Base-by-base conservation (phyloP, 2,329 filamentous ascomycete genomes). In the Penicillium sp. region DNA sequence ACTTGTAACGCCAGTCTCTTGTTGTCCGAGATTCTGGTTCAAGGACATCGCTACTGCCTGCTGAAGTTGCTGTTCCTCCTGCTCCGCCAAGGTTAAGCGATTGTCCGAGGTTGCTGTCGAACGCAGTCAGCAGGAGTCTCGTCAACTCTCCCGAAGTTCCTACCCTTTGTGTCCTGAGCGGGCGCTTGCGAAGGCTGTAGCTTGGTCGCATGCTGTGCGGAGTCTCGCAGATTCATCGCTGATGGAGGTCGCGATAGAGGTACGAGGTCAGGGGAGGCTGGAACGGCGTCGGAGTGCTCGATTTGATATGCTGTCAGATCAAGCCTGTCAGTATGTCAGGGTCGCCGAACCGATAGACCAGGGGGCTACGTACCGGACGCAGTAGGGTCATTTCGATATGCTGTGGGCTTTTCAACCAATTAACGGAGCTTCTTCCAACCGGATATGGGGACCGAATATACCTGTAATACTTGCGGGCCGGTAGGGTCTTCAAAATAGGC, bases 1-100 rank as follows among this genome's bases (percentile, higher is more conserved):
- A 17, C 73, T 76, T 9, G 83, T 79, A 15, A 86, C 77, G 2
- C 86, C 86, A 21, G 78, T 84, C 70, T 88, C 85, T 75, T 88
- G 86, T 31, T 73, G 73, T n/a, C 78, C 75, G 55, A 79, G 68
- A 21, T 73, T 75, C 48, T 78, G 75, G 35, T 74, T 75, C 50
- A 82, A 71, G 9, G 82, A 83, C 71, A 82, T 78, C 1, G 79
- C 79, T 53, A 83, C 77, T 9, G 81, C 81, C 61, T 78, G 75
- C 60, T 82, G 78, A 17, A 83, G 64, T 57, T 81, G 75, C 31
- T 77, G 76, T 58, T 81, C 78, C 62, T 82, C 78, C 56, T 76
- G 76, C 59, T 83, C 77, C 3, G 78, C 78, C 46, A 78, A 66
- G 56, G 74, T 75, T 60, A 82, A 60, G 3, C 73, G 71, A 64